Base-by-base conservation (phyloP, 345 rosid species). In the Ceriops decandra region DNA sequence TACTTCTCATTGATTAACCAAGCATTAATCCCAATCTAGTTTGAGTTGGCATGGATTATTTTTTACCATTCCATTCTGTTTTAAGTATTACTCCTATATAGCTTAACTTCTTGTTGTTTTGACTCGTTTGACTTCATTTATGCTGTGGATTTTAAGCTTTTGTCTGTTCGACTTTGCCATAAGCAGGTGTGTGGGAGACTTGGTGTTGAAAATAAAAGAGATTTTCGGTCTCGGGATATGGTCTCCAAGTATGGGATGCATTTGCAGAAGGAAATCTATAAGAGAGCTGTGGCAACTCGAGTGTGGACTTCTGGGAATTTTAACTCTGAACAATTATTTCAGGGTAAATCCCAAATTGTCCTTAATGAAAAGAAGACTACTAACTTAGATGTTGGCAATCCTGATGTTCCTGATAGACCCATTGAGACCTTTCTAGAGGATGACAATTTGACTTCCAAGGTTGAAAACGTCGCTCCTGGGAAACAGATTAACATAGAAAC, bases 201-300 rank as follows among this genome's bases (percentile, higher is more conserved):
- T 81, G 93, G 95, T 31, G 77, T 95, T 82, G 89, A 86, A 72
- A 88, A 86, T 80, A 95, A 91, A 77, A 88, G 74, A 82, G 86
- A 83, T 81, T 84, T 86, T 77, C 85, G 96, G 75, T 73, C 88
- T 71, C 66, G 76, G 69, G 88, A 81, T 79, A 82, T 95, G 83
- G 72, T 85, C 72, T 69, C 83, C 21, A 88, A 80, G 84, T 86
- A 80, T 76, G 97, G 97, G 77, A 84, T 90, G 91, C 86, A 82
- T 76, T 68, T 78, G 58, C 87, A 86, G 76, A 84, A 88, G 74
- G 90, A 90, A 74, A 89, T 77, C 78, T 85, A 81, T 72, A 85
- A 82, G 42, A 95, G 80, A 78, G 86, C 89, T 52, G 77, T 77
- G 54, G 89, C 80, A 63, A 90, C 74, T 81, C 88, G 92, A 65